phyloP scores from a whole-genome alignment of 2,329 filamentous ascomycete genomes.

The Epichloe sibirici region DNA sequence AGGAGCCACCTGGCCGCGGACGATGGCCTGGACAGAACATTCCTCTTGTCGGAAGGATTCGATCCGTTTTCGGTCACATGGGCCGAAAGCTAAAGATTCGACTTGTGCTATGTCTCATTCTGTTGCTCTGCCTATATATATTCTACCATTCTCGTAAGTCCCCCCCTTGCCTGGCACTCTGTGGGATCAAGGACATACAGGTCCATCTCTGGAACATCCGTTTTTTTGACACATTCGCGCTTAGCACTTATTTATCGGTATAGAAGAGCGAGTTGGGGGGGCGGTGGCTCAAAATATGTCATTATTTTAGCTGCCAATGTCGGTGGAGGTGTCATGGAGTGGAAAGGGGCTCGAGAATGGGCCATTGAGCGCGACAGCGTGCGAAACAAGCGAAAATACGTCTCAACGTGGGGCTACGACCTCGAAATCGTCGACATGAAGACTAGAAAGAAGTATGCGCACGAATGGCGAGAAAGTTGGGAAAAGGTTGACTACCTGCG shows the following conservation, averaged over 20 bases:
- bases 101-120: conserved; percentile 42
- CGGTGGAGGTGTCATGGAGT: conserved; percentile 96
- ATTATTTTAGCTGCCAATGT: conserved; percentile 89
- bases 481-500: conserved; percentile 95
- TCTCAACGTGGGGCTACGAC: conserved; percentile 80
- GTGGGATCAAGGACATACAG: not conserved
- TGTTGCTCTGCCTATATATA: conserved; percentile 50
- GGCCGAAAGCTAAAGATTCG: conserved; percentile 55
- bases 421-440: conserved; percentile 97
- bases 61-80: conserved; percentile 35
- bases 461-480: conserved; percentile 99
- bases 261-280: conserved; percentile 59
- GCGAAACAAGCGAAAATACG: conserved; percentile 87
- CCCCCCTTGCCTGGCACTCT: not conserved
- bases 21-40: conserved; percentile 32
- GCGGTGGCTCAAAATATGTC: conserved; percentile 82
- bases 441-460: conserved; percentile 95
- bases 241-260: conserved; percentile 47
- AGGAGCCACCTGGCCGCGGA: conserved; percentile 60
- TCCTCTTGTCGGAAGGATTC: conserved; percentile 34
- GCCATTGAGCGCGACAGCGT: conserved; percentile 95
- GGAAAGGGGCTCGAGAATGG: conserved; percentile 96
- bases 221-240: not conserved
- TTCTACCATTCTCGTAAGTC: conserved; percentile 64
- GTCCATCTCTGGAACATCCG: not conserved